Percentiles rank a stretch among this genome's conserved stretches.
These are phyloP conservation scores for Aspergillus fumigatiaffinis DNA, from an alignment of 2,329 filamentous ascomycete genomes.

Conservation along the genomic window DNA sequence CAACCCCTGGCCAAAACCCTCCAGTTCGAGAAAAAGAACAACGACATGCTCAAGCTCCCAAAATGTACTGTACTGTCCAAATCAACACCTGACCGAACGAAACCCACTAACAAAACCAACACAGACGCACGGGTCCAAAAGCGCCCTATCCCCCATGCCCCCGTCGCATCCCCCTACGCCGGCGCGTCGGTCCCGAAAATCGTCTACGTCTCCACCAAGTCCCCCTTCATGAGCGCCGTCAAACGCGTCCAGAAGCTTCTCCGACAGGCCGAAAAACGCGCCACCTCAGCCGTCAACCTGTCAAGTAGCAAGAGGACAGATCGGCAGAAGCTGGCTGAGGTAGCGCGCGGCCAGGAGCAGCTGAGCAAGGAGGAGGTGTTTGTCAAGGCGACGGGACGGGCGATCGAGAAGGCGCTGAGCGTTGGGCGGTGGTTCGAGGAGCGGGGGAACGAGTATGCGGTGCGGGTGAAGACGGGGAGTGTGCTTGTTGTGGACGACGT, in stretches of 20 bases:
- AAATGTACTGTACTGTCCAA: conserved; percentile 24
- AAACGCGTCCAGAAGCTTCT: conserved; percentile 58
- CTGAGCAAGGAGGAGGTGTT: conserved; percentile 48
- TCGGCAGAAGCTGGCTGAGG: conserved; percentile 28
- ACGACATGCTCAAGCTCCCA: conserved; percentile 32
- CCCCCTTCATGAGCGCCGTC: conserved; percentile 57
- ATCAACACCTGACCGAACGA: neutral
- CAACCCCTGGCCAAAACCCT: conserved; percentile 23
- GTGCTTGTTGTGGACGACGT: conserved; percentile 60
- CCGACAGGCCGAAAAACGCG: conserved; percentile 49
- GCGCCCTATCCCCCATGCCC: conserved; percentile 56
- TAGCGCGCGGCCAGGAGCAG: conserved; percentile 31
- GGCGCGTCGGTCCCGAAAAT: conserved; percentile 48
- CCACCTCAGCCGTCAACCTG: conserved; percentile 40
- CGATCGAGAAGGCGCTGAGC: conserved; percentile 54
- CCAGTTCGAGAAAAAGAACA: conserved; percentile 39
- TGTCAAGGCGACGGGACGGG: conserved; percentile 58
- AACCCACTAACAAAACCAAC: conserved; percentile 4
- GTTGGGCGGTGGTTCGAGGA: conserved; percentile 56
- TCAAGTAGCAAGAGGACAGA: conserved; percentile 28
- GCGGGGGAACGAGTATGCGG: conserved; percentile 46
- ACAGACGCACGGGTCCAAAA: conserved; percentile 49
- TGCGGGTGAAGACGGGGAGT: conserved; percentile 53
- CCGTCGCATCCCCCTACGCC: conserved; percentile 52
- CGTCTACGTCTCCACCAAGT: conserved; percentile 53